Conservation (phyloP, 164 flowering plant genomes). For the Tetrastigma voinierianum region DNA sequence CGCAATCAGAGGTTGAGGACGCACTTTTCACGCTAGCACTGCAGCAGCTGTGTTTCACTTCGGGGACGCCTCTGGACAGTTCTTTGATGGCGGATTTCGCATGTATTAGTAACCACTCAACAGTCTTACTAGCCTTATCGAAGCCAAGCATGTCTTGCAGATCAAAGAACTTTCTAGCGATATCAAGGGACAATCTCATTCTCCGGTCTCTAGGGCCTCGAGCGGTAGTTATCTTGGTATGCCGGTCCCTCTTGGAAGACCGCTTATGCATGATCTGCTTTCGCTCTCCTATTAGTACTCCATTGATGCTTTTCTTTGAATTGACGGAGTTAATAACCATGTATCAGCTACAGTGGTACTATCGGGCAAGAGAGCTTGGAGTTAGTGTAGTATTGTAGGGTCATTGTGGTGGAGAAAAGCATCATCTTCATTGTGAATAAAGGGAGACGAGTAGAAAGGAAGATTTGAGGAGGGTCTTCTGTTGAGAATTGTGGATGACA, state of each 20-base stretch:
- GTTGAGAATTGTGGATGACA: constrained; percentile 14
- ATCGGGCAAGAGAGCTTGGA: not conserved
- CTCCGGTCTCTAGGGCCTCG: constrained; percentile 70
- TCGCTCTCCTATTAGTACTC: not conserved
- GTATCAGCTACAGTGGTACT: not conserved
- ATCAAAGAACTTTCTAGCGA: constrained; percentile 58
- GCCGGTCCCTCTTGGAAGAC: constrained; percentile 53
- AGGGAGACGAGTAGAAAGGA: constrained; percentile 13
- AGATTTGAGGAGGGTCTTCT: constrained; percentile 3
- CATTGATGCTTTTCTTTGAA: not conserved
- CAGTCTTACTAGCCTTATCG: constrained; percentile 76
- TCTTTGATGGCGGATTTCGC: constrained; percentile 54
- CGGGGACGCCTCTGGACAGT: constrained; percentile 18
- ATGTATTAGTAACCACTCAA: constrained; percentile 74
- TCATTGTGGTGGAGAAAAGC: constrained; percentile 15
- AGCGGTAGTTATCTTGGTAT: constrained; percentile 77
- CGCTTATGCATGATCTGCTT: constrained; percentile 14
- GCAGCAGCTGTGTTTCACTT: constrained; percentile 8
- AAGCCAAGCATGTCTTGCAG: constrained; percentile 70
- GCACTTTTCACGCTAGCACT: constrained; percentile 12
- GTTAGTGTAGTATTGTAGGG: constrained; percentile 5
- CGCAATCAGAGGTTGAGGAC: constrained; percentile 44
- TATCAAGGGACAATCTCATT: constrained; percentile 74
- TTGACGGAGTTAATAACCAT: not conserved
- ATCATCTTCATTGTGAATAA: not conserved